phyloP scores from a whole-genome alignment of 2,329 filamentous ascomycete genomes.

The Curvularia spicifera region DNA sequence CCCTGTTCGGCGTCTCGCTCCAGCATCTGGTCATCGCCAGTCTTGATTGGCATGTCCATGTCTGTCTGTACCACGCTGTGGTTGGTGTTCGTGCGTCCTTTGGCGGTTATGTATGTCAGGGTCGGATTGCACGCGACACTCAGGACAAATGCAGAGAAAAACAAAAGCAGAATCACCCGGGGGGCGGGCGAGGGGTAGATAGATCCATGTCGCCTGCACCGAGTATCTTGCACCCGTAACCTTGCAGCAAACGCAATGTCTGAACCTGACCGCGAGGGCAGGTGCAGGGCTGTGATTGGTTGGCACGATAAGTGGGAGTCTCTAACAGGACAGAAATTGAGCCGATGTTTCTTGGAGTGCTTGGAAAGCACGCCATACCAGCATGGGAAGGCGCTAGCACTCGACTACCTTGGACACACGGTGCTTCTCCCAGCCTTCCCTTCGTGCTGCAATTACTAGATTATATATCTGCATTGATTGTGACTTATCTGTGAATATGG shows the following conservation, averaged over 20 bases:
- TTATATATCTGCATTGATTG: constrained; percentile 10
- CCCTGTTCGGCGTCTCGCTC: constrained; percentile 15
- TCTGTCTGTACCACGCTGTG: not conserved
- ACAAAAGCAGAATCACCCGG: constrained; percentile 1
- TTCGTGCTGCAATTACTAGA: not conserved
- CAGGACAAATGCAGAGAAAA: not conserved
- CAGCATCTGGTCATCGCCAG: constrained; percentile 5
- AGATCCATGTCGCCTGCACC: not conserved
- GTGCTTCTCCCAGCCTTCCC: not conserved
- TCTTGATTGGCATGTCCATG: constrained; percentile 9
- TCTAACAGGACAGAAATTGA: not conserved
- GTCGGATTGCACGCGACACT: constrained; percentile 10
- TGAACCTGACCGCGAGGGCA: constrained; percentile 2
- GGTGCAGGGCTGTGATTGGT: constrained; percentile 8
- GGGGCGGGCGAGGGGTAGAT: constrained; percentile 10
- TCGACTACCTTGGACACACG: not conserved
- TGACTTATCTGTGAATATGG: constrained; percentile 8
- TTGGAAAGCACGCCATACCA: constrained; percentile 8
- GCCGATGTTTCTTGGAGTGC: constrained; percentile 11
- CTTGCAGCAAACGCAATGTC: constrained; percentile 11
- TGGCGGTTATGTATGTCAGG: not conserved
- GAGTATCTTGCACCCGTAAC: not conserved
- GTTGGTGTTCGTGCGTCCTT: not conserved
- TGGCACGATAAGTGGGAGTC: constrained; percentile 3
- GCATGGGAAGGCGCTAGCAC: not conserved